Evolutionary conservation across 192 early-diverging fungal genomes (phyloP).

Genomic region (Coemansia sp.): DNA sequence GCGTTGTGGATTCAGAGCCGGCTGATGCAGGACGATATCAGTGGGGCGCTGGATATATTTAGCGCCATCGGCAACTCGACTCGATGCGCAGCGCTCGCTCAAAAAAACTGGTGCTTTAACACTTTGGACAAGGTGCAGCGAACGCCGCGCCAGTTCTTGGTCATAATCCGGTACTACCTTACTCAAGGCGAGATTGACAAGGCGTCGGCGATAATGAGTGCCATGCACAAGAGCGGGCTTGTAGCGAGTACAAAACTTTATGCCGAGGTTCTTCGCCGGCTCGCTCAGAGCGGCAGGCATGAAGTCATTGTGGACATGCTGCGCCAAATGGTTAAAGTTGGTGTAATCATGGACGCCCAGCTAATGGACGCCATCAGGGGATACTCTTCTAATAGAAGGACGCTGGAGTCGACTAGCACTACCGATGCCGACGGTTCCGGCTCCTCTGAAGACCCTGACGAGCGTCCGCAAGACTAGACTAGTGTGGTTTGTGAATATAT

Average conservation of each 20-base stretch:
- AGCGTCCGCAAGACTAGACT: not conserved
- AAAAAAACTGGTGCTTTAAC: slow-evolving; percentile 4
- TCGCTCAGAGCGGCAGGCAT: slow-evolving; percentile 9
- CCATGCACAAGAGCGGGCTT: slow-evolving; percentile 24
- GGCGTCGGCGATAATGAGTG: slow-evolving; percentile 19
- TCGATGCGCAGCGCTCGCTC: slow-evolving; percentile 12
- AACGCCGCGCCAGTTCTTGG: slow-evolving; percentile 19
- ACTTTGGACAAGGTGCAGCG: slow-evolving; percentile 15
- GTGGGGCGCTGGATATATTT: slow-evolving; percentile 25
- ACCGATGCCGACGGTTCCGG: not conserved
- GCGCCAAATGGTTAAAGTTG: slow-evolving; percentile 23
- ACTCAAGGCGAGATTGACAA: not conserved
- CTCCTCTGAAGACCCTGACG: not conserved
- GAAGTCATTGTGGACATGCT: slow-evolving; percentile 20
- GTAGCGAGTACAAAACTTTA: slow-evolving; percentile 19
- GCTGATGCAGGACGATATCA: slow-evolving; percentile 14
- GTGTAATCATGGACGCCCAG: slow-evolving; percentile 4
- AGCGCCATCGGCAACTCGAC: slow-evolving; percentile 17
- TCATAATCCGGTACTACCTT: slow-evolving; percentile 23
- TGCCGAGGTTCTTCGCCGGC: slow-evolving; percentile 9
- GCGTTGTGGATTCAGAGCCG: slow-evolving; percentile 27
- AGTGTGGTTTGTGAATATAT: slow-evolving; percentile 7
- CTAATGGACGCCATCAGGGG: slow-evolving; percentile 19
- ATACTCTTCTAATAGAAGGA: slow-evolving; percentile 8
- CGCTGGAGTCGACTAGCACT: not conserved